Percentiles rank a stretch among this genome's conserved stretches.
Evolutionary conservation across 805 yeast species (phyloP).

Genomic region (Lachancea cidri): DNA sequence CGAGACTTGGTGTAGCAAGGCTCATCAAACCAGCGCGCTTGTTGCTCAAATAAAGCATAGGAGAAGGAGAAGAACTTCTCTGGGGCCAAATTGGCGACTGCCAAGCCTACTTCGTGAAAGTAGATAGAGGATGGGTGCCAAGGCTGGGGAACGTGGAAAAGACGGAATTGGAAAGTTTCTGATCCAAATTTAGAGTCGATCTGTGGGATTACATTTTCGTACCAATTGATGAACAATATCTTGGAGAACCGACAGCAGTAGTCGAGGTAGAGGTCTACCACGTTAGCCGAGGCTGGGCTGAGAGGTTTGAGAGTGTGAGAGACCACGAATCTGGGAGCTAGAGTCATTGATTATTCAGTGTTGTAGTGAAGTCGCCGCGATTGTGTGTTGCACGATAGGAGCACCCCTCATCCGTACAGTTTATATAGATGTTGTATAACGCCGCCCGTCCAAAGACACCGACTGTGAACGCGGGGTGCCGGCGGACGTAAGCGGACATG

Average conservation of each 20-base stretch:
- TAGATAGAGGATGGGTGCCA: constrained; percentile 5
- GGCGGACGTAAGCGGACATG: too few relatives aligned
- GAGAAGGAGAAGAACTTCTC: constrained; percentile 1
- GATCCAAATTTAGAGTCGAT: constrained; percentile 2
- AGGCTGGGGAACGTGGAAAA: constrained; percentile 6
- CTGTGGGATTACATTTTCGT: constrained; percentile 1
- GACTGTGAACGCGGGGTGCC: too few relatives aligned
- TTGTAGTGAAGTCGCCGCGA: too few relatives aligned
- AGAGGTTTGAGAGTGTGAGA: constrained; percentile 4
- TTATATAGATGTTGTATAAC: too few relatives aligned
- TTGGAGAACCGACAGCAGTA: constrained; percentile 6
- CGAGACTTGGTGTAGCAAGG: constrained; percentile 3
- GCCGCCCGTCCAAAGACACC: too few relatives aligned
- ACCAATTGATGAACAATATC: constrained; percentile 6
- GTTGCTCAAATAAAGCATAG: constrained; percentile 2
- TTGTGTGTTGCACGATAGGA: too few relatives aligned
- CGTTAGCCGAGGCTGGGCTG: not conserved
- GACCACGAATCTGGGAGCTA: constrained; percentile 5
- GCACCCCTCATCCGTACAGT: too few relatives aligned
- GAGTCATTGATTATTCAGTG: constrained; percentile 2
- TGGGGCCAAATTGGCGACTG: constrained; percentile 3
- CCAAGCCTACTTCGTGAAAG: constrained; percentile 6
- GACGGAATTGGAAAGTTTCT: constrained; percentile 2
- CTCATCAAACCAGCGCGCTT: constrained; percentile 4
- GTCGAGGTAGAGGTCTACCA: constrained; percentile 7